These are phyloP conservation scores for Yamadazyma kanchanaburiensis DNA, from an alignment of 1,139 yeast genomes.

Conservation along the genomic window DNA sequence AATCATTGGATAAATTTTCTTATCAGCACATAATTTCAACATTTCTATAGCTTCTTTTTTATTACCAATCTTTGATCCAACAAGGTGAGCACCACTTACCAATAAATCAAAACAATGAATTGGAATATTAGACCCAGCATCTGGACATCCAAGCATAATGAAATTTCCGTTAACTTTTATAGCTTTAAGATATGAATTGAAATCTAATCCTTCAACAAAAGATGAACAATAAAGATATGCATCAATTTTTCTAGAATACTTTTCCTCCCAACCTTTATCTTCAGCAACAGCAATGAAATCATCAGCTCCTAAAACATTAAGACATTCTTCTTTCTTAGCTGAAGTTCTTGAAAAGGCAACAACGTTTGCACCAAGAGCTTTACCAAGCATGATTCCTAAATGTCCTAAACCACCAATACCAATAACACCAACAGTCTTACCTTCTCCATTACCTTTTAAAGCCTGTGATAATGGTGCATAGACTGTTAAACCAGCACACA, in stretches of 20 bases:
- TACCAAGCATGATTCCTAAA: constrained; percentile 39
- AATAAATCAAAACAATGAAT: constrained; percentile 26
- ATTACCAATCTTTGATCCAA: constrained; percentile 35
- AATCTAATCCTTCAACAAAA: constrained; percentile 31
- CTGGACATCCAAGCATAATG: constrained; percentile 54
- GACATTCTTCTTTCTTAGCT: constrained; percentile 34
- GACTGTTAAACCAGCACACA: constrained; percentile 68
- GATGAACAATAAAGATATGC: constrained; percentile 48
- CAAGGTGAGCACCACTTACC: constrained; percentile 27
- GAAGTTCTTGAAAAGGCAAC: constrained; percentile 37
- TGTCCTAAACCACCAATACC: constrained; percentile 49
- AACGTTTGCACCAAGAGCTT: constrained; percentile 40
- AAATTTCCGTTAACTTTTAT: constrained; percentile 42
- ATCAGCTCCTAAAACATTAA: constrained; percentile 31
- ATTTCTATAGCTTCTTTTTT: constrained; percentile 33
- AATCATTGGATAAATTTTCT: constrained; percentile 39
- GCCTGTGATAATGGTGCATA: constrained; percentile 49
- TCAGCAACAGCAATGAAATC: constrained; percentile 39
- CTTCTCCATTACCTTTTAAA: constrained; percentile 19
- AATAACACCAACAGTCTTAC: constrained; percentile 43
- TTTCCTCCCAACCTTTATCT: constrained; percentile 30
- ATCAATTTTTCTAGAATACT: constrained; percentile 37
- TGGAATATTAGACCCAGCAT: constrained; percentile 20
- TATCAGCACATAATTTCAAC: constrained; percentile 39
- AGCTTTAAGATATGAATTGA: constrained; percentile 28